phyloP scores from a whole-genome alignment of 192 early-diverging fungal genomes.

The Gonapodya sp. region DNA sequence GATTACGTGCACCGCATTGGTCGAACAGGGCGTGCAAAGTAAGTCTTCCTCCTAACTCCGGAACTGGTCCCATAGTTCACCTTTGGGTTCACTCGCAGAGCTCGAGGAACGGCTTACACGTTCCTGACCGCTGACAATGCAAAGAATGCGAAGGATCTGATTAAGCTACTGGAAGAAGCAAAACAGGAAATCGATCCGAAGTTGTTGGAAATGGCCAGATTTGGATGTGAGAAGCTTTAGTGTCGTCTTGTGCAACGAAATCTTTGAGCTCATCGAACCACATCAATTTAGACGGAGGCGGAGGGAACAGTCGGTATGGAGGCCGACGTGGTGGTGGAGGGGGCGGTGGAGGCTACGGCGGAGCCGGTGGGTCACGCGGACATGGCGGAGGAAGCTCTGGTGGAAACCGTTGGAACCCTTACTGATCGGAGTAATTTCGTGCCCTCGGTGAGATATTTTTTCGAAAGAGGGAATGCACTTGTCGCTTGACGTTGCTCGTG shows the following conservation, averaged over 20 bases:
- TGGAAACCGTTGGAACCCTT: not conserved
- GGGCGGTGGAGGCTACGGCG: conserved; percentile 9
- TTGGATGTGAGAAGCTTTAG: not conserved
- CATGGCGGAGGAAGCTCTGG: conserved; percentile 5
- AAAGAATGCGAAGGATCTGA: conserved; percentile 35
- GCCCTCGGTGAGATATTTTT: no score
- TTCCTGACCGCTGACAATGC: conserved; percentile 47
- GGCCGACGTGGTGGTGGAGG: conserved; percentile 15
- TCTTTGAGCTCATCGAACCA: conserved; percentile 6
- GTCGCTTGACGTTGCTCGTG: not conserved
- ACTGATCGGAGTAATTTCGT: no score
- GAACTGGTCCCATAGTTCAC: conserved; percentile 20
- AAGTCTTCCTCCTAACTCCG: not conserved
- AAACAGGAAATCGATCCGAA: conserved; percentile 41
- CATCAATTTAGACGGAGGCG: conserved; percentile 7
- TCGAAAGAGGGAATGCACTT: not conserved
- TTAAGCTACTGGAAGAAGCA: conserved; percentile 46
- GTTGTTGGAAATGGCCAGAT: conserved; percentile 37
- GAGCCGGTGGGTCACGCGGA: not conserved
- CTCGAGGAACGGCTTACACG: conserved; percentile 45
- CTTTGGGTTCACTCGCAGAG: conserved; percentile 17
- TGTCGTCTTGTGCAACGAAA: not conserved
- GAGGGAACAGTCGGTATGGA: conserved; percentile 18
- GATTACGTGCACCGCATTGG: conserved; percentile 17
- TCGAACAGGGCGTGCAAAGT: conserved; percentile 14